Conservation (phyloP, 331 rosid genomes). For the Phaseolus coccineus region DNA sequence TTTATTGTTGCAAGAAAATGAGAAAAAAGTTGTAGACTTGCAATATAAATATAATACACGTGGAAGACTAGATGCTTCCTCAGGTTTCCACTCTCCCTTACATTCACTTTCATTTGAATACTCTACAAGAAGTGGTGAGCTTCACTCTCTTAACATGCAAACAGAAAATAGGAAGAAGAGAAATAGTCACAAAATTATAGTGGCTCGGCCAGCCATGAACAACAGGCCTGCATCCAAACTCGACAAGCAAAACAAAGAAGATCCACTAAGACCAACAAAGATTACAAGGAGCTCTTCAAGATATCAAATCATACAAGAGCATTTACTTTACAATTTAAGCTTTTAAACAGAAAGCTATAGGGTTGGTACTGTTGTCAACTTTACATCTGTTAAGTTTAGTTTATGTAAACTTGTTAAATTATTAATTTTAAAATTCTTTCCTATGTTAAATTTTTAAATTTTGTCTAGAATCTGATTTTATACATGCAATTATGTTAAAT, state of each 20-base stretch:
- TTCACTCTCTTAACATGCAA: background rate
- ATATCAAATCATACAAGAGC: background rate
- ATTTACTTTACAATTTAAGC: background rate
- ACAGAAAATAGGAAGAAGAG: background rate
- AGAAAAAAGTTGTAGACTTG: background rate
- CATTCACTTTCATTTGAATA: too few species aligned
- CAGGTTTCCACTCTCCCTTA: too few species aligned
- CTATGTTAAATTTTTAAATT: too few species aligned
- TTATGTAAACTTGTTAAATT: background rate
- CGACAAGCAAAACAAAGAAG: background rate
- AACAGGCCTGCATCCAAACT: background rate
- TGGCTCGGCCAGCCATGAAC: background rate
- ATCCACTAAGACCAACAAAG: background rate
- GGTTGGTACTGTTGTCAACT: background rate
- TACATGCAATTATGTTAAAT: background rate
- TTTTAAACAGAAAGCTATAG: background rate
- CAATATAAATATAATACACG: too few species aligned
- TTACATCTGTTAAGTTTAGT: background rate
- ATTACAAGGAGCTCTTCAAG: background rate
- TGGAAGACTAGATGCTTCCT: too few species aligned
- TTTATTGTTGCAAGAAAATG: background rate
- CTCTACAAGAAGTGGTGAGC: too few species aligned
- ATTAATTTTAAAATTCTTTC: too few species aligned
- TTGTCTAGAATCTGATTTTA: too few species aligned
- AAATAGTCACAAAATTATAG: slow-evolving; percentile 1